Evolutionary conservation across 495 filamentous ascomycete genomes (phyloP), one percentile per base, ranked within the genome.

Genomic region (Melanomma pulvis-pyrius): DNA sequence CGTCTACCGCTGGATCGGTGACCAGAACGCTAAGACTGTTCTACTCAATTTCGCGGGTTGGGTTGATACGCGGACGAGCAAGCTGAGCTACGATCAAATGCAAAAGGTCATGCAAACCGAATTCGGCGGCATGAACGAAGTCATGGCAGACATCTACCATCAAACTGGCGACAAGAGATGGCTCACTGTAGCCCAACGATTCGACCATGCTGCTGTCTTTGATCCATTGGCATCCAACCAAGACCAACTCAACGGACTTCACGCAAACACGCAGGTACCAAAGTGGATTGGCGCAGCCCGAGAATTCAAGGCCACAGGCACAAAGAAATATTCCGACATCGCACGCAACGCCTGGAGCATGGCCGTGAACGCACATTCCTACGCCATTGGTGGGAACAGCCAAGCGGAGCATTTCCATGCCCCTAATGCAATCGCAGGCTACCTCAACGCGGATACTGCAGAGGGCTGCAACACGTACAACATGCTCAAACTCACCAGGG

Each of bases 381-480:
- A 79, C 56, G 76, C 77, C 25, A 79, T 79, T 47, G 77, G 77
- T 44, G 75, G 72, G 11, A 79, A 78, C 69, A 77, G 75, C 70
- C 76, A 79, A 41, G 69, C 77, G 22, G 77, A 79, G 63, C 77
- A 79, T 59, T 79, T 79, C 61, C 73, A 65, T 26, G 52, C 57
- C 0, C 61, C 74, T 1, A 74, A 78, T 59, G 73, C 70, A 17
- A 79, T 78, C 49, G 61, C 76, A 8, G 29, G 24, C 30, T 77
- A 75, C 26, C 65, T 79, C 21, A 59, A 19, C 12, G 59, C 56
- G 13, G 77, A 79, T 56, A 77, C 76, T 7, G 71, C 68, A 51
- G 77, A 79, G 67, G 62, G 59, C 3, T 79, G 77, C 73, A 78
- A 79, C 54, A 76, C 76, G 21, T 78, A 78, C 65, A 79, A 79